Percentiles rank a stretch among this genome's conserved stretches.
Conservation (phyloP, 192 early-diverging fungal species). For the Helicostylum pulchrum region DNA sequence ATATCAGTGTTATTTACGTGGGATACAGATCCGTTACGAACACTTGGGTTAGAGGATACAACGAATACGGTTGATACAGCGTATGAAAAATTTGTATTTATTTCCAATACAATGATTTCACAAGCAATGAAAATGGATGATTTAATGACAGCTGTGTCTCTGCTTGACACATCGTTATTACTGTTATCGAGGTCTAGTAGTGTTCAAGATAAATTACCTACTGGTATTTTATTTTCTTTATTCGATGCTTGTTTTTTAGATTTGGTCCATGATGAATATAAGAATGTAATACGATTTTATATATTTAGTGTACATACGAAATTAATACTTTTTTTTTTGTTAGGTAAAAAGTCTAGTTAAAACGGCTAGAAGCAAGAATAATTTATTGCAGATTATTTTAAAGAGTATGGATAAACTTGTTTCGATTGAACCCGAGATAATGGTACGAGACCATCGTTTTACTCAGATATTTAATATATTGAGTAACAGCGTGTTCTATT, state of each 20-base stretch:
- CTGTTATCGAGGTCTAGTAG: neutral
- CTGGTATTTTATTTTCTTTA: neutral
- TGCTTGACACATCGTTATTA: neutral
- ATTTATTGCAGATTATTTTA: too few species aligned
- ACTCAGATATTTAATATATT: neutral
- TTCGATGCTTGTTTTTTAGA: slow-evolving; percentile 1
- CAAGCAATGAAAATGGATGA: neutral
- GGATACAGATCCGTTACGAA: slow-evolving; percentile 30
- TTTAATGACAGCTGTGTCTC: slow-evolving; percentile 13
- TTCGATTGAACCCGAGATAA: too few species aligned
- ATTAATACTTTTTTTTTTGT: too few species aligned
- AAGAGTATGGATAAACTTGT: too few species aligned
- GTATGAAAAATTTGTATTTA: neutral
- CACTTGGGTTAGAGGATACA: neutral
- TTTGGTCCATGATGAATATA: neutral
- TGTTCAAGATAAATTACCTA: too few species aligned
- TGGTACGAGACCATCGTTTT: too few species aligned
- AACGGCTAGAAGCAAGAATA: too few species aligned
- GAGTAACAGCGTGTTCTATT: neutral
- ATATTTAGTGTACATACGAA: too few species aligned
- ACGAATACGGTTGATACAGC: neutral
- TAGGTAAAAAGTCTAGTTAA: too few species aligned
- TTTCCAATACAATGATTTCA: neutral
- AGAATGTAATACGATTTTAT: neutral
- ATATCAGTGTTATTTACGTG: slow-evolving; percentile 41